Evolutionary conservation across 768 basidiomycete genomes (phyloP).

Genomic region (Dioszegia aurantiaca): DNA sequence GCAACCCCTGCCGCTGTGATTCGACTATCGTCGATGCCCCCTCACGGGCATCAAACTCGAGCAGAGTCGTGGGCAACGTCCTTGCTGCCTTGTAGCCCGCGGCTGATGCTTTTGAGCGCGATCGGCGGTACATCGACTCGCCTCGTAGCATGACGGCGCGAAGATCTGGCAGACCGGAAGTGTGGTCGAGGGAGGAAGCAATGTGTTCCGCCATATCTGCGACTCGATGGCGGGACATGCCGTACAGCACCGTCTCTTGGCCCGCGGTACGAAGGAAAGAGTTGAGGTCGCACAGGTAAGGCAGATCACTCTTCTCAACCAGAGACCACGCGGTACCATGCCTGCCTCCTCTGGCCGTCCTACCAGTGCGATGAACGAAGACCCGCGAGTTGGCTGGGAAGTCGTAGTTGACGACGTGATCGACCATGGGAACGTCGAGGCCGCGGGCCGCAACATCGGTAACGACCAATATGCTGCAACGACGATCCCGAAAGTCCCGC

Average conservation of each 20-base stretch:
- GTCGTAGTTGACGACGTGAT: slow-evolving; percentile 97
- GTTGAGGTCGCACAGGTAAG: slow-evolving; percentile 86
- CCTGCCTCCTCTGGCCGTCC: slow-evolving; percentile 91
- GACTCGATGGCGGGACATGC: slow-evolving; percentile 2
- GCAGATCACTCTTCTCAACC: slow-evolving; percentile 77
- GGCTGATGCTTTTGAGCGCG: slow-evolving; percentile 72
- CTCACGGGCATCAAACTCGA: slow-evolving; percentile 1
- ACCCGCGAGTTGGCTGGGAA: slow-evolving; percentile 90
- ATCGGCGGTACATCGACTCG: slow-evolving; percentile 89
- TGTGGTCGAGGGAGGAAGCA: slow-evolving; percentile 12
- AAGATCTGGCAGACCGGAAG: slow-evolving; percentile 57
- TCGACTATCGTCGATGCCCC: slow-evolving; percentile 1
- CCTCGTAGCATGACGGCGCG: slow-evolving; percentile 83
- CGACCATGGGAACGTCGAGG: slow-evolving; percentile 93
- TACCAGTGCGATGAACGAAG: slow-evolving; percentile 94
- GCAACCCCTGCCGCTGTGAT: neutral
- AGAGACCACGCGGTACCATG: slow-evolving; percentile 97
- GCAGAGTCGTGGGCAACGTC: neutral
- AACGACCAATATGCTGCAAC: slow-evolving; percentile 82
- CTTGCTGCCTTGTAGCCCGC: slow-evolving; percentile 7
- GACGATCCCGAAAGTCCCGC: slow-evolving; percentile 78
- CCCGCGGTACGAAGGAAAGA: slow-evolving; percentile 66
- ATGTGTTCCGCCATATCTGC: slow-evolving; percentile 10
- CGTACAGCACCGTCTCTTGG: slow-evolving; percentile 1
- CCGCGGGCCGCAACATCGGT: slow-evolving; percentile 98